Base-by-base conservation (phyloP, 2,329 filamentous ascomycete genomes). In the Sclerotinia trifoliorum region DNA sequence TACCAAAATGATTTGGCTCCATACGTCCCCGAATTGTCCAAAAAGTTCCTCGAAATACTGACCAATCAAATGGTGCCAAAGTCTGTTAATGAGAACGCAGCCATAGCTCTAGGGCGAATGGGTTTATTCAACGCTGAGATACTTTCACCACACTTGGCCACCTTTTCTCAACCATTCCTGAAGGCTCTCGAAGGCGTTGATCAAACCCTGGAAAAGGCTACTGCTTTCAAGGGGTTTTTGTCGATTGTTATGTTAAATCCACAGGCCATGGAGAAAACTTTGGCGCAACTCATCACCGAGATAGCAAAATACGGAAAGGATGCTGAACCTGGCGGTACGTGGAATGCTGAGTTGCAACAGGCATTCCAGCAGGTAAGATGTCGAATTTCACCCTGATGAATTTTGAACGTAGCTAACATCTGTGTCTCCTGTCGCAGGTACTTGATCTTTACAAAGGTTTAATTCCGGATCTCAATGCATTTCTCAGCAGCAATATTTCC, bases 181-280 rank as follows among this genome's bases (percentile, higher is more conserved):
- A 84, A 83, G 64, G 88, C 90, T 3, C 96, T 99, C 86, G 86
- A 88, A 70, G 91, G 93, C 71, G 90, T 98, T 44, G 90, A 93
- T 65, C 90, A 92, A 75, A 94, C 93, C 2, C 92, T 96, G 70
- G 95, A 99, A 80, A 99, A 99, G 81, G 93, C 91, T 0, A 94
- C 94, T 35, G 94, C 95, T 0, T 92, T 98, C 78, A 88, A 92
- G 75, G 95, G 95, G 0, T 97, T 99, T 80, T 91, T 92, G 66
- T 85, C 90, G 73, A 86, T 96, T 60, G 91, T 98, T 4, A 86
- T 91, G 70, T 87, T 88, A 76, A 98, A 98, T 75, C 95, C 95
- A 0, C 87, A 93, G 77, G 93, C 93, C 2, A 94, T 99, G 87
- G 95, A 98, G 80, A 90, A 90, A 73, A 91, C 89, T 68, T 83